Evolutionary conservation across 1,284 basidiomycete genomes (phyloP).

Genomic region (Trametes sp.): DNA sequence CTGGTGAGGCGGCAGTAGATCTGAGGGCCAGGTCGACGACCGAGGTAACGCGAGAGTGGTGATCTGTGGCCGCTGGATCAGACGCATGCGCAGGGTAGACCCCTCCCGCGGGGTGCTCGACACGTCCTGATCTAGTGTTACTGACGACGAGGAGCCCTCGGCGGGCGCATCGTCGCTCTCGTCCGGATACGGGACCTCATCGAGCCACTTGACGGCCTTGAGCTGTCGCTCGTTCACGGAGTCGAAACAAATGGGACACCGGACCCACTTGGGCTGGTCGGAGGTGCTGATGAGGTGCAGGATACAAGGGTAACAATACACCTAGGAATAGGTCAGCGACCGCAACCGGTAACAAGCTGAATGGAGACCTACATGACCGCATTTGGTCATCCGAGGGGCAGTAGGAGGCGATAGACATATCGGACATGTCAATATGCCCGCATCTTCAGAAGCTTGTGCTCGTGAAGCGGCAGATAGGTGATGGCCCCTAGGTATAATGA

Average conservation of each 20-base stretch:
- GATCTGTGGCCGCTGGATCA: conserved; percentile 93
- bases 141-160: conserved; percentile 56
- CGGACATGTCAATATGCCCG: conserved; percentile 84
- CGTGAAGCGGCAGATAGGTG: conserved; percentile 56
- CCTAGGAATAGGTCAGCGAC: conserved; percentile 50
- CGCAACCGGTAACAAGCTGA: conserved; percentile 3
- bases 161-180: conserved; percentile 47
- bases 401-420: conserved; percentile 94
- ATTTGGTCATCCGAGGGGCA: conserved; percentile 96
- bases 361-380: conserved; percentile 85
- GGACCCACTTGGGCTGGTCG: conserved; percentile 82
- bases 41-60: conserved; percentile 96
- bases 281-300: conserved; percentile 91
- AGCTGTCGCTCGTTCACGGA: conserved; percentile 91
- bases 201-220: conserved; percentile 90
- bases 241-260: conserved; percentile 97
- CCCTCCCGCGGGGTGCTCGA: conserved; percentile 55
- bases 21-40: conserved; percentile 93
- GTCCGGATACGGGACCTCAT: conserved; percentile 50
- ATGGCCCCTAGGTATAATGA: conserved; percentile 86
- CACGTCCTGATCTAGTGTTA: conserved; percentile 43
- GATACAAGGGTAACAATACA: conserved; percentile 92
- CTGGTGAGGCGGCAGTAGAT: conserved; percentile 88
- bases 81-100: conserved; percentile 80
- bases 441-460: conserved; percentile 49